Percentiles rank a stretch among this genome's conserved stretches.
phyloP scores from a whole-genome alignment of 192 early-diverging fungal genomes.

The Bifiguratus adelaidae region DNA sequence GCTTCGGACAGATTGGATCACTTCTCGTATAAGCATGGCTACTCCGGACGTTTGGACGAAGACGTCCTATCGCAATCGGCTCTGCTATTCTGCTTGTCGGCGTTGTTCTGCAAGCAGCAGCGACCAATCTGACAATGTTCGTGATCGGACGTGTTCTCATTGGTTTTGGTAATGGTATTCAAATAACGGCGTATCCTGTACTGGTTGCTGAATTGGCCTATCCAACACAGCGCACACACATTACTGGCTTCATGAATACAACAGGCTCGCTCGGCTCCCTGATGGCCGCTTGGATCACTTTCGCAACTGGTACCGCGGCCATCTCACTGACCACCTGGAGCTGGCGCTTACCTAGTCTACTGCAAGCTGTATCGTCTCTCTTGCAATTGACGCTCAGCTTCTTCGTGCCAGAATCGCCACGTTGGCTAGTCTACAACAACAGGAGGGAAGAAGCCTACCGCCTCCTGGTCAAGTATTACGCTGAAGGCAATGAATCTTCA shows the following conservation, averaged over 20 bases:
- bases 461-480: slow-evolving; percentile 1
- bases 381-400: neutral
- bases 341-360: neutral
- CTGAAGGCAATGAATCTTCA: neutral
- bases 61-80: neutral
- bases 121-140: neutral
- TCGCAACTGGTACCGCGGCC: neutral
- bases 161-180: slow-evolving; percentile 2
- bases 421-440: neutral
- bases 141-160: neutral
- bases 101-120: neutral
- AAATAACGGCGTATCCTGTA: neutral
- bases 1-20: neutral
- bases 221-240: neutral
- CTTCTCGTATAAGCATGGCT: neutral
- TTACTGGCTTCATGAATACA: neutral
- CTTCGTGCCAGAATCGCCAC: neutral
- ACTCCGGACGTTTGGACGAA: neutral
- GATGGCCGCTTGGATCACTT: neutral
- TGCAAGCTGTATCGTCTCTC: neutral
- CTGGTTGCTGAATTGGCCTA: neutral
- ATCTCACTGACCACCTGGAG: neutral
- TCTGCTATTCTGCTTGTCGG: neutral
- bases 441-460: neutral
- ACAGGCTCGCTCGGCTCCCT: neutral